Evolutionary conservation across 257 asterid genomes (phyloP).

Genomic region (Penstemon davidsonii): DNA sequence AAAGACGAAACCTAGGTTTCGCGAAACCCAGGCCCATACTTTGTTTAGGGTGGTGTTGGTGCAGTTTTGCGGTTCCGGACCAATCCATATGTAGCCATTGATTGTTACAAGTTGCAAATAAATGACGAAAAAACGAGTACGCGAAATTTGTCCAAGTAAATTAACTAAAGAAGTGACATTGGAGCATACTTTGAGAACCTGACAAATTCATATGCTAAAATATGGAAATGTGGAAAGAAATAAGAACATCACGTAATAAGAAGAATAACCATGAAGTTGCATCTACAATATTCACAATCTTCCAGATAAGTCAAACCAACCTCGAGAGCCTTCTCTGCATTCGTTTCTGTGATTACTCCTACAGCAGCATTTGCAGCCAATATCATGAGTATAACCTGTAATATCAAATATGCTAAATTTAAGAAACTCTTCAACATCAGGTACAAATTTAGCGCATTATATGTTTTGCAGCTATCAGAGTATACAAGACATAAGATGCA

Average conservation of each 20-base stretch:
- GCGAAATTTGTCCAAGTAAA: background rate
- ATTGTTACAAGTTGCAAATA: background rate
- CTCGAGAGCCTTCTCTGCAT: conserved; percentile 99
- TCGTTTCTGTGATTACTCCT: conserved; percentile 97
- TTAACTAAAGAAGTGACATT: conserved; percentile 11
- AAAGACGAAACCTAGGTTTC: too few relatives aligned
- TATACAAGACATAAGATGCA: conserved; percentile 7
- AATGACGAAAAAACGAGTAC: background rate
- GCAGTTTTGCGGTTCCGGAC: too few relatives aligned
- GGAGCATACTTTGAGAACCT: background rate
- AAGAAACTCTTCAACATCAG: conserved; percentile 19
- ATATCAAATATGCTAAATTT: conserved; percentile 22
- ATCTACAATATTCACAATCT: conserved; percentile 22
- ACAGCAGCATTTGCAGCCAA: conserved; percentile 99
- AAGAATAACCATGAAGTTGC: background rate
- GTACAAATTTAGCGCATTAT: conserved; percentile 13
- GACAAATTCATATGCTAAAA: conserved; percentile 8
- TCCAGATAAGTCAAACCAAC: conserved; percentile 43
- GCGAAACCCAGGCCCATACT: too few relatives aligned
- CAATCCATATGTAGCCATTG: too few relatives aligned
- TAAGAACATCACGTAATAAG: background rate
- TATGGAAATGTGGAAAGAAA: conserved; percentile 12
- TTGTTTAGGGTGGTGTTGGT: too few relatives aligned
- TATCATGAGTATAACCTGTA: conserved; percentile 91
- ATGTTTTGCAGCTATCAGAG: conserved; percentile 13